Percentiles rank a stretch among this genome's conserved stretches.
These are phyloP conservation scores for Gardenia jasminoides DNA, from an alignment of 257 asterid species.

Conservation along the genomic window DNA sequence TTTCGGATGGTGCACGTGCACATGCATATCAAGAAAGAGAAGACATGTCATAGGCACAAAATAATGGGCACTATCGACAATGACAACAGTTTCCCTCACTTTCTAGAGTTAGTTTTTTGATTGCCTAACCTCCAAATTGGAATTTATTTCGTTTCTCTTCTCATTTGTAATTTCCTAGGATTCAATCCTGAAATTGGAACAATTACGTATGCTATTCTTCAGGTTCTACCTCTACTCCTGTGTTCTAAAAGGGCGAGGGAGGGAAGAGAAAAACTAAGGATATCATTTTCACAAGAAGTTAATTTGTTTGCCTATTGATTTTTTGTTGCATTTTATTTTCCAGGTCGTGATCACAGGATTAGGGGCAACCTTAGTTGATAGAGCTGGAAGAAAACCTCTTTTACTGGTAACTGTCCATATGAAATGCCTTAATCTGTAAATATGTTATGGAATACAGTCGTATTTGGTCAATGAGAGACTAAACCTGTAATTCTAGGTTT, in stretches of 20 bases:
- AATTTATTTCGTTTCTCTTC: neutral
- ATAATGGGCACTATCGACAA: neutral
- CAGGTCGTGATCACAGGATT: slow-evolving; percentile 75
- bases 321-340: slow-evolving; percentile 1
- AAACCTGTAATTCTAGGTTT: slow-evolving; percentile 48
- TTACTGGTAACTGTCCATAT: slow-evolving; percentile 50
- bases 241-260: slow-evolving; percentile 9
- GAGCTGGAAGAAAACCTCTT: slow-evolving; percentile 87
- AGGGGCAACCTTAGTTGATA: slow-evolving; percentile 71
- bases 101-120: neutral
- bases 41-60: neutral
- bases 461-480: slow-evolving; percentile 2
- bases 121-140: neutral
- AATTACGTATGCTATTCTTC: slow-evolving; percentile 69
- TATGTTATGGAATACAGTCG: neutral
- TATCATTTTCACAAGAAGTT: neutral
- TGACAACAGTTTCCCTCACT: neutral
- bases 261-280: neutral
- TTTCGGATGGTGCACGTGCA: neutral
- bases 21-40: neutral
- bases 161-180: slow-evolving; percentile 40
- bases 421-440: neutral
- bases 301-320: neutral
- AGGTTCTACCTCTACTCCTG: slow-evolving; percentile 40
- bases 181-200: slow-evolving; percentile 87